These are phyloP conservation scores for Backusella psychrophila DNA, from an alignment of 192 early-diverging fungal genomes.

Conservation along the genomic window DNA sequence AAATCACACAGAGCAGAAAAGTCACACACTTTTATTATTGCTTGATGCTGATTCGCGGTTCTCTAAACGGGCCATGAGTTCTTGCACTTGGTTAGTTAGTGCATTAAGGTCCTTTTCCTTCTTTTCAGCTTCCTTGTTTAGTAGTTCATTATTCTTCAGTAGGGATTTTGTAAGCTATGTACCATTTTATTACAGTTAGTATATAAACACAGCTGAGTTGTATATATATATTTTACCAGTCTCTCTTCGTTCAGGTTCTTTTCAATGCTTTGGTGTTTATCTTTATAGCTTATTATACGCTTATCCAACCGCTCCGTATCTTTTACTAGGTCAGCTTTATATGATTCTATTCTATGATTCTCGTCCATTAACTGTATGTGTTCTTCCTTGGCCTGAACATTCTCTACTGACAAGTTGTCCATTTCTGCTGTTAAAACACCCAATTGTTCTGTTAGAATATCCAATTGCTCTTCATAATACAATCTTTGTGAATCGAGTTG, in stretches of 20 bases:
- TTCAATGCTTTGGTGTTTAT: conserved; percentile 51
- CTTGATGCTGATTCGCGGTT: conserved; percentile 51
- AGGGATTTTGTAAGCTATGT: conserved; percentile 42
- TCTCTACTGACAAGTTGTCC: not conserved
- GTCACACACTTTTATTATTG: not conserved
- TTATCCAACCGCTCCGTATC: conserved; percentile 54
- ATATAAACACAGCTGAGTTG: too few relatives aligned
- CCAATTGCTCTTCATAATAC: conserved; percentile 77
- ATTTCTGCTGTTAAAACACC: conserved; percentile 38
- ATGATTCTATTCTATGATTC: not conserved
- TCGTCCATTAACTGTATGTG: not conserved
- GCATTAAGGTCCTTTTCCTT: conserved; percentile 65
- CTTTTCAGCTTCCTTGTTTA: conserved; percentile 51
- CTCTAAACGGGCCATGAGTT: conserved; percentile 87
- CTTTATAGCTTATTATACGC: conserved; percentile 57
- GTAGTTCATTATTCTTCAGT: conserved; percentile 62
- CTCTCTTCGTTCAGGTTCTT: conserved; percentile 72
- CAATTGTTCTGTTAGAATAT: conserved; percentile 50
- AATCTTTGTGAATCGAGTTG: conserved; percentile 87
- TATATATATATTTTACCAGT: conserved; percentile 48
- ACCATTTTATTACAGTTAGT: not conserved
- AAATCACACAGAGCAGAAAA: not conserved
- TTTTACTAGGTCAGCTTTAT: conserved; percentile 30
- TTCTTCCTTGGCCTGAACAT: not conserved
- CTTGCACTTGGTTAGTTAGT: conserved; percentile 83